Base-by-base conservation (phyloP, 2,329 filamentous ascomycete genomes). In the Paraphoma chrysanthemicola region DNA sequence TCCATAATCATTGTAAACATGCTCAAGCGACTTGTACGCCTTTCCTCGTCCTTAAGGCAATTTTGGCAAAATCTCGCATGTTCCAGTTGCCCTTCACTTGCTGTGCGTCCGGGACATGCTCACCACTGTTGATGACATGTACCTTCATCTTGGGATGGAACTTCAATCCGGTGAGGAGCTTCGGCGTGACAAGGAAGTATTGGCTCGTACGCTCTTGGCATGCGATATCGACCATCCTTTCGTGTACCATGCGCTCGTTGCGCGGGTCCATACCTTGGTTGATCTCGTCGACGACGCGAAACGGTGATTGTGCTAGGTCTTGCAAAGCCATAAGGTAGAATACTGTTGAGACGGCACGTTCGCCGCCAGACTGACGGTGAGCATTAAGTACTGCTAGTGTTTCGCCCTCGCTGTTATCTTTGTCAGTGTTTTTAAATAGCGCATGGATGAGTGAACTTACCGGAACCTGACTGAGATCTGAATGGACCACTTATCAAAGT, bases 201-300 rank as follows among this genome's bases (percentile, higher is more conserved):
- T 89, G 87, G 45, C 83, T 84, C 23, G 84, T 84, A n/a, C 79
- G 87, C 76, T 93, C 89, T 64, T 87, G 86, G 77, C 95, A 98
- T 43, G 95, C 95, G 72, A 99, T 97, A 71, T 97, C 93, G 8
- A 99, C 95, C 90, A 99, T 96, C 62, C 95, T 91, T 74, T 94
- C 92, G 79, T 99, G 95, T 14, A 99, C 93, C 87, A 97, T 96
- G 67, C 95, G 91, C 79, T 99, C 95, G 78, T 99, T 99, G 69
- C 95, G 89, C 43, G 94, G 95, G 76, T 99, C 95, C 95, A 99
- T 99, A 64, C 95, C 95, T 79, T 99, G 95, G 74, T 99, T 99
- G 83, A 99, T 99, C 80, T 99, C 95, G 78, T 99, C 95, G 56
- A 99, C 95, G 48, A 99, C 94, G 50, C 95, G 92, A 85, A 99